phyloP scores from a whole-genome alignment of 306 rosid species.

The Sechiopsis laciniata region DNA sequence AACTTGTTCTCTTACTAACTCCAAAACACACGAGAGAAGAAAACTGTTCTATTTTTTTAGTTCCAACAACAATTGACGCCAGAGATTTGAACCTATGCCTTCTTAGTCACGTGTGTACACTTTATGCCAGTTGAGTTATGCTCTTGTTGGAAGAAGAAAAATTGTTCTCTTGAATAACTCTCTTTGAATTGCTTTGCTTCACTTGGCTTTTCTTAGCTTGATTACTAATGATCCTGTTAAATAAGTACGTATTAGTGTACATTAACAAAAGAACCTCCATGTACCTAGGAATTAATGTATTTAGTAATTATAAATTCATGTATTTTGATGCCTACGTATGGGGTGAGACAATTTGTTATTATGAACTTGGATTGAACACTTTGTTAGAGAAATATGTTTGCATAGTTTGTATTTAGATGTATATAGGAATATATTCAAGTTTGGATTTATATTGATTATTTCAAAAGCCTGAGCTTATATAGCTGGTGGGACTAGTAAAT shows the following conservation, averaged over 20 bases:
- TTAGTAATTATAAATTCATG: background rate
- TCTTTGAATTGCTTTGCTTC: background rate
- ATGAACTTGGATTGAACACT: background rate
- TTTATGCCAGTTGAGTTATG: no score
- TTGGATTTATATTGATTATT: background rate
- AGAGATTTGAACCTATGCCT: no score
- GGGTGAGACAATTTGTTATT: background rate
- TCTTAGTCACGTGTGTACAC: no score
- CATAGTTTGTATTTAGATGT: background rate
- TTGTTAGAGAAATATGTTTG: conserved; percentile 2
- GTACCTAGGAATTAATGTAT: background rate
- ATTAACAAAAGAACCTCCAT: background rate
- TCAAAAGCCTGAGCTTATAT: background rate
- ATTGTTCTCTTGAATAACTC: background rate
- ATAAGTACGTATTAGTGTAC: background rate
- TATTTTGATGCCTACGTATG: background rate
- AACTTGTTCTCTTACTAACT: no score
- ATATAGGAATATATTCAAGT: background rate
- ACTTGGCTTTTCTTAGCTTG: no score
- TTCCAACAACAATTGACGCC: no score
- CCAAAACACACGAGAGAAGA: no score
- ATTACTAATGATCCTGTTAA: no score
- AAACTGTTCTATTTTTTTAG: no score
- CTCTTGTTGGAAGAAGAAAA: no score
- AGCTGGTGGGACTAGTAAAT: background rate